Evolutionary conservation across 106 monocot genomes (phyloP), one percentile per base, ranked within the genome.

Genomic region (Narthecium ossifragum): DNA sequence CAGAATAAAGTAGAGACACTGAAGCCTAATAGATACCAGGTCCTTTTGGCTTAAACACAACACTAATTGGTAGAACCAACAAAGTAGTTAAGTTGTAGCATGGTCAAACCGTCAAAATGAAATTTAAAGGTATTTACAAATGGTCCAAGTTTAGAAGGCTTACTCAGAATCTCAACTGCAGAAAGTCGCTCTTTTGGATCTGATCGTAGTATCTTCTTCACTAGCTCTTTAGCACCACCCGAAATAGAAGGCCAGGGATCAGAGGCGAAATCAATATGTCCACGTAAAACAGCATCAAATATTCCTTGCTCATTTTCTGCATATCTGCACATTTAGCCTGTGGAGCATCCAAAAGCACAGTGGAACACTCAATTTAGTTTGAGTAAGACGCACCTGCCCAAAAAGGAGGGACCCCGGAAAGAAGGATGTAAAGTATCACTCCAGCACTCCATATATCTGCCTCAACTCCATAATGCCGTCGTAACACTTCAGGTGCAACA

Each of bases 401-500:
- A 66, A 74, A 74, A 46, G 74, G 74, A 26, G 74, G 74, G 6
- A 67, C 67, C 12, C 74, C 74, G 22, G 66, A 60, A 28, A 74
- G 74, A 53, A 74, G 67, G 57, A 74, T 74, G 53, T 61, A 74
- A 46, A 74, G 74, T 51, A 74, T 74, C 31, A 74, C 74, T 47
- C 74, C 74, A 12, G 74, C 74, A 67, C 74, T 74, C 74, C 74
- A 74, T 20, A 74, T 46, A 59, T 74, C 74, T 34, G 68, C 67
- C 51, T 75, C 74, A 37, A 48, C 52, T 24, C 74, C 68, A 50
- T 75, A 75, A 23, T 51, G 31, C 24, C 61, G 45, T 26, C 31
- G 29, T 68, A 93, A 79, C 52, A 93, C 93, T 71, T 93, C 93
- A 26, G 93, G 93, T 47, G 93, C 93, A 45, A 93, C 93, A 66